Conservation (phyloP, 495 filamentous ascomycete species). For the Clohesyomyces aquaticus region DNA sequence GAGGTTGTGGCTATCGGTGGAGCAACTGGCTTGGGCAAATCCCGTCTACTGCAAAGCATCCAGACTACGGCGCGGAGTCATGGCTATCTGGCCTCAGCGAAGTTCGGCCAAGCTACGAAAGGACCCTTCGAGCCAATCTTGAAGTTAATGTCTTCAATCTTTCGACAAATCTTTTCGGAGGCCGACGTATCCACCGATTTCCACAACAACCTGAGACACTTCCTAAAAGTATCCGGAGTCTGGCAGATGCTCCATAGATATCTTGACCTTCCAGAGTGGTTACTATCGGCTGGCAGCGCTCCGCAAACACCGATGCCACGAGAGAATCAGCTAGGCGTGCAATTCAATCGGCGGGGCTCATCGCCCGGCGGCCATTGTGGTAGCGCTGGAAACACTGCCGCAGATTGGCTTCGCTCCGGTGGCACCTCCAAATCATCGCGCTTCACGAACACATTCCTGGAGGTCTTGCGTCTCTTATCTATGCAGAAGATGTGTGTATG, state of each 20-base stretch:
- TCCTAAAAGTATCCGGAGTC: conserved; percentile 63
- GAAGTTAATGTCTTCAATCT: conserved; percentile 75
- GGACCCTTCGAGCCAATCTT: conserved; percentile 84
- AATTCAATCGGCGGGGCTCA: conserved; percentile 20
- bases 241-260: conserved; percentile 79
- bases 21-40: conserved; percentile 79
- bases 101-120: conserved; percentile 79
- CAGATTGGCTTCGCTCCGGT: conserved; percentile 72
- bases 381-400: conserved; percentile 55
- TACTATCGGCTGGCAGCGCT: conserved; percentile 58
- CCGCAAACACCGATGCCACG: conserved; percentile 35
- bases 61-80: conserved; percentile 70
- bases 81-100: conserved; percentile 82
- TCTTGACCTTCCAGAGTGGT: conserved; percentile 72
- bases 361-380: conserved; percentile 36
- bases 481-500: conserved; percentile 79
- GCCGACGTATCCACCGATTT: conserved; percentile 82
- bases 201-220: conserved; percentile 72
- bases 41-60: conserved; percentile 76
- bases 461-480: conserved; percentile 78
- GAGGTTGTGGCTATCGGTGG: conserved; percentile 81
- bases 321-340: conserved; percentile 33
- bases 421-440: conserved; percentile 73
- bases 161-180: conserved; percentile 91
- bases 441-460: conserved; percentile 80